Base-by-base conservation (phyloP, 306 rosid genomes). In the Amphicarpaea edgeworthii region DNA sequence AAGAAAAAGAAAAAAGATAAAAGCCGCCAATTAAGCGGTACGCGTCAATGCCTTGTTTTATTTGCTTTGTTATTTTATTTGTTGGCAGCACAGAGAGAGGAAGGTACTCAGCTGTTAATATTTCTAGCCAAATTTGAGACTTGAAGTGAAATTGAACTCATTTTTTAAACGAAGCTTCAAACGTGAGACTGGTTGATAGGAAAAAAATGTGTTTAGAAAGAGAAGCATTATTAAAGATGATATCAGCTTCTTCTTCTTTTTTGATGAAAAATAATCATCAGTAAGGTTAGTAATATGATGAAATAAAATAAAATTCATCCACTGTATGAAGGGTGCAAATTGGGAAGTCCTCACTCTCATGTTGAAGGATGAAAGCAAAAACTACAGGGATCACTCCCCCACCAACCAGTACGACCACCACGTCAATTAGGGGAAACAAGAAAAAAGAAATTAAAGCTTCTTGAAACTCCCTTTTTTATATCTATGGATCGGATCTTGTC, bases 21-120 rank as follows among this genome's bases (percentile, higher is more conserved):
- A 70, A 43, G 72, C 55, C 79, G 41, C 54, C 54, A 43, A 70
- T 32, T 77, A 74, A 65, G 76, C 76, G 16, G 55, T 61, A 45
- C 59, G 30, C 28, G 49, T 45, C 19, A 43, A 42, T 53, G 82
- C 53, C 67, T 76, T 61, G 76, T 64, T 68, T 72, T 23, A 15
- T 60, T 67, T 50, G 45, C 41, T 40, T 59, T 40, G 24, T 67
- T 50, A 17, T 58, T 37, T 65, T 47, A 72, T 51, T 55, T 61
- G 12, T 24, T 77, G 46, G 64, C 76, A 49, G 63, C 20, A 20
- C 34, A 41, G 47, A 59, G 46, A 41, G 47, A 59, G 46, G 54
- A 68, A 20, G 16, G 45, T 34, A 34, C 7, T 7, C 6, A 34
- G 40, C 40, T 54, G n/a, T 32, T 15, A 51, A 53, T 70, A 40